A percentile compares a stretch with the other conserved stretches of the same genome.
Conservation (phyloP, 768 basidiomycete species). For the Hericium coralloides region DNA sequence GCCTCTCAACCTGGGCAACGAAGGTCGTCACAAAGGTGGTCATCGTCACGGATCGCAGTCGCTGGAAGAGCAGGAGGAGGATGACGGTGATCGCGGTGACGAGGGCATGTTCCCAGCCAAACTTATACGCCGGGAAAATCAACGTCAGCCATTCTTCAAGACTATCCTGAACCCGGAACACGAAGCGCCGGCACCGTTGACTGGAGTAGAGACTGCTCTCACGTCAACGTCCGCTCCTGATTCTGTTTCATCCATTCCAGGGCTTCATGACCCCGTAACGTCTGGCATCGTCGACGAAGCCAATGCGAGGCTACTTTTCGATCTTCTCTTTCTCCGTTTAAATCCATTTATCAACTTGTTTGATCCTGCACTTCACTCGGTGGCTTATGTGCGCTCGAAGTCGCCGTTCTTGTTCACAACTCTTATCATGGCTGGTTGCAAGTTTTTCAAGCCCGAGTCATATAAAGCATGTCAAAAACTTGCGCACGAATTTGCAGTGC, state of each 20-base stretch:
- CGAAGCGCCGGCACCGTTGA: conserved; percentile 27
- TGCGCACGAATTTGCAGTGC: conserved; percentile 64
- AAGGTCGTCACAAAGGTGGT: conserved; percentile 6
- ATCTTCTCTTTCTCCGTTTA: conserved; percentile 70
- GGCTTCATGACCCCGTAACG: conserved; percentile 57
- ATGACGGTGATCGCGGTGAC: conserved; percentile 54
- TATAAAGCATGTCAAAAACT: conserved; percentile 64
- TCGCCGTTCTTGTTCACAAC: conserved; percentile 82
- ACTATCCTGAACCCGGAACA: conserved; percentile 72
- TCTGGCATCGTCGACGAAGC: conserved; percentile 62
- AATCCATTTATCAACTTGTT: conserved; percentile 89
- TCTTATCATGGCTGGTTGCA: conserved; percentile 76
- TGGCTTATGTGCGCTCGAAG: conserved; percentile 66
- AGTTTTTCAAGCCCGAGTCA: conserved; percentile 66
- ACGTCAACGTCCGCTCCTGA: conserved; percentile 17
- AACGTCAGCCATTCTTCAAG: conserved; percentile 70
- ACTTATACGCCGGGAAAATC: conserved; percentile 62
- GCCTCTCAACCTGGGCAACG: conserved; percentile 34
- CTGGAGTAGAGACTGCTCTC: conserved; percentile 27
- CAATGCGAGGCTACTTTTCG: conserved; percentile 66
- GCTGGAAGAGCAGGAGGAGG: conserved; percentile 53
- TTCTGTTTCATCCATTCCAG: conserved; percentile 15
- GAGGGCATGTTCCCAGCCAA: conserved; percentile 66
- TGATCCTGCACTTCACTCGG: conserved; percentile 79
- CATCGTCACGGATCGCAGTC: conserved; percentile 7